Evolutionary conservation across 306 rosid species (phyloP), one percentile per base, ranked within the genome.

Genomic region (Neltuma alba): DNA sequence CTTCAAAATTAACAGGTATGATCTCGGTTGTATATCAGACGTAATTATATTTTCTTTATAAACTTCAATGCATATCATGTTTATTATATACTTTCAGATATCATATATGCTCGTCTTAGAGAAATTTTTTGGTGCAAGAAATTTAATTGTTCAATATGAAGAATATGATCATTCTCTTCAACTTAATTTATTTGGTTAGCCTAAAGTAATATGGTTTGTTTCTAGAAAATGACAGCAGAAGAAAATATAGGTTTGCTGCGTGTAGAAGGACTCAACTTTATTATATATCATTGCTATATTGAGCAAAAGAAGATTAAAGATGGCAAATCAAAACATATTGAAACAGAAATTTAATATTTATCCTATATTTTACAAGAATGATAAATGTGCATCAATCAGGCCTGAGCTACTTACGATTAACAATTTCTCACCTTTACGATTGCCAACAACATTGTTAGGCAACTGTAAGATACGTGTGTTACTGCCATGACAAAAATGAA

Each of bases 401-500:
- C 44, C 48, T 27, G 47, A 58, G 54, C 77, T 31, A 52, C 41
- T 34, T 50, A 31, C 3, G 69, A 18, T 28, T 77, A 74, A 78
- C 40, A 61, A 72, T 38, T 58, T 48, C 84, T 79, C 45, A 93
- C 99, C 99, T 95, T 93, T 75, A 95, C 99, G 86, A 95, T 90
- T 55, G 97, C 97, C 72, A 95, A 86, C 89, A 95, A 82, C 98
- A 95, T 95, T 20, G 98, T 95, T 75, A 95, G 89, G 90, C 99
- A 95, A 87, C 99, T 95, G 84, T 95, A 95, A 77, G 96, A 91
- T 79, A 95, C 75, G 83, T 95, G 99, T 37, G 99, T 95, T 75
- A 95, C 82, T 33, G 98, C 99, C 99, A 95, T 95, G 79, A 95
- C 88, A 84, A 95, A 95, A 87, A 95, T 95, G 89, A 95, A 95